These are phyloP conservation scores for Leptomonas pyrrhocoris DNA, from an alignment of 208 protist genomes.

Conservation along the genomic window DNA sequence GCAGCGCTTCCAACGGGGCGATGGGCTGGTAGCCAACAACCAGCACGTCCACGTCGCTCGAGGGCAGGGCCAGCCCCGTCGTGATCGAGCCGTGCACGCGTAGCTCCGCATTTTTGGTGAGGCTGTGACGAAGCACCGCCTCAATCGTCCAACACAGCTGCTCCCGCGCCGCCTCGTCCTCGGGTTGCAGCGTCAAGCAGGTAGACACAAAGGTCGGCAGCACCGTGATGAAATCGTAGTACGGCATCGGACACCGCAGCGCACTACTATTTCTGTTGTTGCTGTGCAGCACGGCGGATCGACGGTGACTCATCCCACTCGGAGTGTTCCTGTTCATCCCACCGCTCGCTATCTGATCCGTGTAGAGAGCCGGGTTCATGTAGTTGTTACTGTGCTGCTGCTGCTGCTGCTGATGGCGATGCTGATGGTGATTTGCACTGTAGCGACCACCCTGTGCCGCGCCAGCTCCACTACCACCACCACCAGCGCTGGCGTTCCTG, in stretches of 20 bases:
- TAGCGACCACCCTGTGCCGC: conserved; percentile 2
- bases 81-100: conserved; percentile 83
- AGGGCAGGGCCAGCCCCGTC: conserved; percentile 74
- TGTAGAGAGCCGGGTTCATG: conserved; percentile 3
- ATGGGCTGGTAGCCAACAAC: conserved; percentile 72
- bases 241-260: conserved; percentile 20
- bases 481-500: background rate
- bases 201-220: conserved; percentile 65
- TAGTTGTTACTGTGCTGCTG: conserved; percentile 6
- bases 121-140: conserved; percentile 39
- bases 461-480: background rate
- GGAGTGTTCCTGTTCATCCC: conserved; percentile 1
- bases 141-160: conserved; percentile 67
- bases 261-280: conserved; percentile 4
- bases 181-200: conserved; percentile 55
- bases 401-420: conserved; percentile 13
- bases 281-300: background rate
- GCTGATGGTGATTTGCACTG: background rate
- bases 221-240: conserved; percentile 61
- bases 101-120: conserved; percentile 48
- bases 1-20: conserved; percentile 72
- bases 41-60: conserved; percentile 86
- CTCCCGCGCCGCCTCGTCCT: conserved; percentile 54
- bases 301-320: background rate
- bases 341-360: background rate